These are phyloP conservation scores for Yamadazyma sp. DNA, from an alignment of 1,139 yeast genomes.

Conservation along the genomic window DNA sequence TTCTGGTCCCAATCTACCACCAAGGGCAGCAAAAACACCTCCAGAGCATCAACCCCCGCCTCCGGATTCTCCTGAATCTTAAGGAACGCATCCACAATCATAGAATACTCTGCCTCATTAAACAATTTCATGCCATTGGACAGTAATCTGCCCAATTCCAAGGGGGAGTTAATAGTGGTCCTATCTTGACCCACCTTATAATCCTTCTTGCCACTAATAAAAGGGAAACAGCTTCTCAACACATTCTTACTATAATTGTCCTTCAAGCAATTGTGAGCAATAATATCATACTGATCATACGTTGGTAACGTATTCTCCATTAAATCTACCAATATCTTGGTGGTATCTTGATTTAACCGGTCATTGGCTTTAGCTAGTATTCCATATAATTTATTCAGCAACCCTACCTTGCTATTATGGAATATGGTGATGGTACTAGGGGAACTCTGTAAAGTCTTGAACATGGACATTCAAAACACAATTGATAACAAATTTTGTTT, in stretches of 20 bases:
- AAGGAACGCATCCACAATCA: conserved; percentile 42
- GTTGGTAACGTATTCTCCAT: conserved; percentile 46
- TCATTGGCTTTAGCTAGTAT: conserved; percentile 32
- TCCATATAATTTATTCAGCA: conserved; percentile 32
- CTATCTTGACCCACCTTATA: conserved; percentile 18
- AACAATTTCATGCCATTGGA: conserved; percentile 32
- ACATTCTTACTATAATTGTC: conserved; percentile 26
- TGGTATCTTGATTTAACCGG: conserved; percentile 26
- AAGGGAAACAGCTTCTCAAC: conserved; percentile 39
- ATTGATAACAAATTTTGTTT: too few relatives aligned
- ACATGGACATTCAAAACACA: conserved; percentile 14
- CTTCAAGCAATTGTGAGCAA: conserved; percentile 29
- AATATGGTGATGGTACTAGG: conserved; percentile 47
- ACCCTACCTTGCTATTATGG: conserved; percentile 39
- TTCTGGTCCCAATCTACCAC: conserved; percentile 51
- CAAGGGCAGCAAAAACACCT: conserved; percentile 44
- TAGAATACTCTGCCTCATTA: conserved; percentile 38
- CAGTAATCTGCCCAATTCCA: conserved; percentile 22
- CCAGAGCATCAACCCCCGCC: conserved; percentile 30
- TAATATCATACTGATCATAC: conserved; percentile 38
- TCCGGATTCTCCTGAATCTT: conserved; percentile 24
- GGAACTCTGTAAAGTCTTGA: conserved; percentile 44
- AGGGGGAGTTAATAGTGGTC: conserved; percentile 30
- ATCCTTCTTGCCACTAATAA: conserved; percentile 26
- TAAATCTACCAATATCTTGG: conserved; percentile 37